These are phyloP conservation scores for Eimeria brunetti DNA, from an alignment of 169 alveolate species.

Conservation along the genomic window DNA sequence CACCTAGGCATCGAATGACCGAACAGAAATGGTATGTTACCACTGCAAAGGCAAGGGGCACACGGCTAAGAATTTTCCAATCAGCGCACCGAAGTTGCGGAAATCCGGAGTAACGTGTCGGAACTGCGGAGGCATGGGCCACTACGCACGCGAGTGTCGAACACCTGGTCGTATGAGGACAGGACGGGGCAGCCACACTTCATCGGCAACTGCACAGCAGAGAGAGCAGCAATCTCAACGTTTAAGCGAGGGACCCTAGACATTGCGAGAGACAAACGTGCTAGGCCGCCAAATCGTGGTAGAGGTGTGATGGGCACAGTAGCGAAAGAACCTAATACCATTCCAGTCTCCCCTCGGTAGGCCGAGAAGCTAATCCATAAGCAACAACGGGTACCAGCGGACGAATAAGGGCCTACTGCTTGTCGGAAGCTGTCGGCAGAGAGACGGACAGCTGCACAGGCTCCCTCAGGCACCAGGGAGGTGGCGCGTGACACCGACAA, in stretches of 20 bases:
- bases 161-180: not conserved
- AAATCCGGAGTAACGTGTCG: not conserved
- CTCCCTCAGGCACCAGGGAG: not conserved
- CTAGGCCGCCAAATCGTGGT: not conserved
- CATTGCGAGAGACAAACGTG: not conserved
- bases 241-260: constrained; percentile 15
- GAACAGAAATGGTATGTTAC: not conserved
- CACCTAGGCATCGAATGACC: not conserved
- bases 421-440: not conserved
- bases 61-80: not conserved
- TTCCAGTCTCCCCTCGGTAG: not conserved
- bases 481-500: not conserved
- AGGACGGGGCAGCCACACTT: not conserved
- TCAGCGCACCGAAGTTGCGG: not conserved
- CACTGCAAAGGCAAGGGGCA: not conserved
- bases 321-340: not conserved
- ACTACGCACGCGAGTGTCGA: constrained; percentile 11
- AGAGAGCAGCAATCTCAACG: not conserved
- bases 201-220: not conserved
- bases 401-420: no score
- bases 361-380: no score
- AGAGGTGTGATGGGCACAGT: not conserved
- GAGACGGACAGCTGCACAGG: not conserved
- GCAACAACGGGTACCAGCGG: no score
- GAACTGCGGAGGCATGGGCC: not conserved